A percentile compares a stretch with the other conserved stretches of the same genome.
These are phyloP conservation scores for Thalassiosira allenii DNA, from an alignment of 352 stramenopile genomes.

Conservation along the genomic window DNA sequence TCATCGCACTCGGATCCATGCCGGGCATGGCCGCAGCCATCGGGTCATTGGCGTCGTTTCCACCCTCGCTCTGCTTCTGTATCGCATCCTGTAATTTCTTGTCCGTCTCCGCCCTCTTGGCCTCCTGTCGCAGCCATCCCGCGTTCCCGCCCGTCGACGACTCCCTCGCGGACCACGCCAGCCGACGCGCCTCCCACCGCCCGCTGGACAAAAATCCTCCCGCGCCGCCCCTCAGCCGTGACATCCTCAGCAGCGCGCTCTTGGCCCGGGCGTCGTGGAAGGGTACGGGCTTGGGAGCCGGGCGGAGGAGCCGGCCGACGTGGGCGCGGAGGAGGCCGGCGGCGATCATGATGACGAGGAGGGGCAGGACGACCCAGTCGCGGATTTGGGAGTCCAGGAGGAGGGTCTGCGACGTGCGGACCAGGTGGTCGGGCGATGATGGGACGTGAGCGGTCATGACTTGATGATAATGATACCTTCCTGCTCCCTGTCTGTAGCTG, in stretches of 20 bases:
- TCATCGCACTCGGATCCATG: constrained; percentile 88
- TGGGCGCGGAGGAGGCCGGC: constrained; percentile 87
- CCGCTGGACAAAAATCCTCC: constrained; percentile 70
- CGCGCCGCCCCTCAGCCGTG: constrained; percentile 57
- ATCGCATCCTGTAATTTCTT: constrained; percentile 65
- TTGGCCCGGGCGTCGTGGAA: constrained; percentile 60
- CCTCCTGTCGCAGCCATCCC: constrained; percentile 58
- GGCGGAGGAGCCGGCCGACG: constrained; percentile 81
- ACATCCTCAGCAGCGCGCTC: constrained; percentile 49
- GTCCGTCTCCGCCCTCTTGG: constrained; percentile 43
- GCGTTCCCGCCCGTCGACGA: not conserved
- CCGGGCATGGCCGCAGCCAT: constrained; percentile 92
- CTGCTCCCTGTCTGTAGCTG: no score
- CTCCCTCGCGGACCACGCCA: constrained; percentile 45
- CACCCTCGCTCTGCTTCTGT: constrained; percentile 23
- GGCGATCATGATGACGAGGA: constrained; percentile 94
- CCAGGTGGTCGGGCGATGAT: constrained; percentile 13
- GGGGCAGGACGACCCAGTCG: constrained; percentile 94
- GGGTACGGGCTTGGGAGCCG: constrained; percentile 35
- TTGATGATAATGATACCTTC: no score
- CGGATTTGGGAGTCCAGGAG: constrained; percentile 84
- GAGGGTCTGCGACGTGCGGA: constrained; percentile 59
- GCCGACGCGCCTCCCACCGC: constrained; percentile 66
- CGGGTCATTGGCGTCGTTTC: constrained; percentile 89
- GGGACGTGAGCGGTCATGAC: constrained; percentile 16